Base-by-base conservation (phyloP, 1,139 yeast species). In the Zygosaccharomyces sapae region DNA sequence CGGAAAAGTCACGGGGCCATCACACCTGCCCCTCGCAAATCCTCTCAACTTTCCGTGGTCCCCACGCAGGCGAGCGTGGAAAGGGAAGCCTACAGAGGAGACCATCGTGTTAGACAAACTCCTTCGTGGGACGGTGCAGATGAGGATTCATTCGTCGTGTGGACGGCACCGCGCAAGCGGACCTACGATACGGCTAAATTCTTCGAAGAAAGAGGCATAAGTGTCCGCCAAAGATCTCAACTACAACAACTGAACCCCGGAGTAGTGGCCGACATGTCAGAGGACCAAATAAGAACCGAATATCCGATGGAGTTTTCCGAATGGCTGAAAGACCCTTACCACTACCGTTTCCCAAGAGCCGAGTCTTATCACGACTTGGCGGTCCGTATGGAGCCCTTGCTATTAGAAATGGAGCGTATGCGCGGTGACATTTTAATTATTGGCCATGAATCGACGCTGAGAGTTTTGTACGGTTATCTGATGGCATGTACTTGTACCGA, bases 311-410 rank as follows among this genome's bases (percentile, higher is more conserved):
- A 89, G 56, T 86, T 76, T 61, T 75, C 72, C 49, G 82, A 78
- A 57, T 86, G 81, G 61, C 52, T 70, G 47, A 71, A 73, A 52
- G 97, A 90, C 65, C 96, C 96, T 2, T 94, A 92, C 63, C 97
- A 92, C 66, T 92, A 86, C 65, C 75, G 98, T 50, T 92, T 80
- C 65, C 88, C 96, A 5, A 75, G 97, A 47, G 88, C 95, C 0
- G 99, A 92, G 68, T 86, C 95, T 47, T 92, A 89, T 64, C 98
- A 92, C 67, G 98, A 92, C 66, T 75, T 94, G 49, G 97, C 98
- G 0, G 85, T 92, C 38, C 82, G 96, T 57, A 80, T 94, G 68
- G 98, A 94, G 67, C 96, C 98, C 0, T 73, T 92, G 52, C 81
- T 92, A 52, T 73, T 92, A 65, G 97, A 90, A 67, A 83, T 92